Conservation (phyloP, 2,329 filamentous ascomycete species). For the Colletotrichum siamense region DNA sequence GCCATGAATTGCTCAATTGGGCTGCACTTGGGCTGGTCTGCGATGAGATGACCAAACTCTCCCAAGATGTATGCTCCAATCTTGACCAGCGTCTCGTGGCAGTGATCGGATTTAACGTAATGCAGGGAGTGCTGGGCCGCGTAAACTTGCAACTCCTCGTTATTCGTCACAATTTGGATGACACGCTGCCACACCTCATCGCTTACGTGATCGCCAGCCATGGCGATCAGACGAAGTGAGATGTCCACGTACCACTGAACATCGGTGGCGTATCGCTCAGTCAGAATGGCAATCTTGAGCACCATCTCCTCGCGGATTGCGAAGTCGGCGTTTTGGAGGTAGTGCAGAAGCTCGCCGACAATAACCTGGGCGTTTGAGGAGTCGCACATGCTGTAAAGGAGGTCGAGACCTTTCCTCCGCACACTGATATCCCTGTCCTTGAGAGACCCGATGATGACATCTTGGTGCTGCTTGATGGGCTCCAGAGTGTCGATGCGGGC, state of each 20-base stretch:
- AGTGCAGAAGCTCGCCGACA: constrained; percentile 90
- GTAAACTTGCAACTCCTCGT: constrained; percentile 96
- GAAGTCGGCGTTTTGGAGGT: constrained; percentile 95
- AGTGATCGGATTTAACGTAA: constrained; percentile 91
- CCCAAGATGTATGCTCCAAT: constrained; percentile 96
- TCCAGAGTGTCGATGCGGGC: constrained; percentile 92
- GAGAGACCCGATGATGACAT: constrained; percentile 91
- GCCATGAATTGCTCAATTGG: constrained; percentile 98
- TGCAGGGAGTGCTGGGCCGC: constrained; percentile 92
- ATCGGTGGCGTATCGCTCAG: constrained; percentile 97
- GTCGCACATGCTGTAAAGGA: constrained; percentile 99
- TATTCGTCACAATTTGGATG: constrained; percentile 98
- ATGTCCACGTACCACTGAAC: constrained; percentile 99
- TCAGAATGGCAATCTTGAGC: constrained; percentile 96
- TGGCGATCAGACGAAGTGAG: constrained; percentile 88
- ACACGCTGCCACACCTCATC: constrained; percentile 99
- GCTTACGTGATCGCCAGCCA: constrained; percentile 97
- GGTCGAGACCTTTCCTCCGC: constrained; percentile 89
- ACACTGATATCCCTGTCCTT: constrained; percentile 98
- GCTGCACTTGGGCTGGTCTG: constrained; percentile 89
- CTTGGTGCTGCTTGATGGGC: constrained; percentile 97
- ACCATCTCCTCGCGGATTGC: constrained; percentile 99
- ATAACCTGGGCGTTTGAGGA: constrained; percentile 92
- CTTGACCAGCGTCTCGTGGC: constrained; percentile 96
- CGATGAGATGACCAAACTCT: constrained; percentile 96